phyloP scores from a whole-genome alignment of 345 rosid genomes.

The Populus davidiana region DNA sequence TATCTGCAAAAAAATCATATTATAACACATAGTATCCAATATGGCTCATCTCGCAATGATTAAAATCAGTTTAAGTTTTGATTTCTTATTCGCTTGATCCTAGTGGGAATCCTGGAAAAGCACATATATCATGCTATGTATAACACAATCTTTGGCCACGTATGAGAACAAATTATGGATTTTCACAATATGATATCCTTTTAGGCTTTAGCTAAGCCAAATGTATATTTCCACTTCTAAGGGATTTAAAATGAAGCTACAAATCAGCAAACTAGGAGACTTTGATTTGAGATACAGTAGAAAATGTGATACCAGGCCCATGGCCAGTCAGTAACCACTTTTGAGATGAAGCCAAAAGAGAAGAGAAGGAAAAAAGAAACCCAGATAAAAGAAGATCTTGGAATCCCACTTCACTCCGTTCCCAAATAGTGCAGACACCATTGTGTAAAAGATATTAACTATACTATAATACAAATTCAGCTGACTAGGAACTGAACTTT shows the following conservation, averaged over 20 bases:
- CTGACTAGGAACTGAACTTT: too few relatives aligned
- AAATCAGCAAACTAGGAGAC: not conserved
- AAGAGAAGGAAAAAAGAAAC: not conserved
- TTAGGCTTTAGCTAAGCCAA: not conserved
- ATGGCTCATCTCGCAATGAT: not conserved
- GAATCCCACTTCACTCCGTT: not conserved
- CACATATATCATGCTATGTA: not conserved
- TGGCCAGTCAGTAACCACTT: not conserved
- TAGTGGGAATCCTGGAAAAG: not conserved
- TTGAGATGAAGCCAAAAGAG: not conserved
- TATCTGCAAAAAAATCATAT: slow-evolving; percentile 40
- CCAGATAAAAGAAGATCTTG: too few relatives aligned
- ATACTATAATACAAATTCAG: not conserved
- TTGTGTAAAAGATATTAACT: not conserved
- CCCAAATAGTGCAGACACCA: not conserved
- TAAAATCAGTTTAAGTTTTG: not conserved
- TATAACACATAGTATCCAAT: not conserved
- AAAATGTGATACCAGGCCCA: not conserved
- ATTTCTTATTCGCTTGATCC: not conserved
- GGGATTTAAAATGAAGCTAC: not conserved
- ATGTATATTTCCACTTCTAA: not conserved
- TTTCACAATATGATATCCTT: not conserved
- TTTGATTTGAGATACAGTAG: not conserved
- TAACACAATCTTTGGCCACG: not conserved
- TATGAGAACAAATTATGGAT: not conserved